Percentiles rank a stretch among this genome's conserved stretches.
These are phyloP conservation scores for Cyanidiococcus yangmingshanensis DNA, from an alignment of 23 red algal genomes.

Conservation along the genomic window DNA sequence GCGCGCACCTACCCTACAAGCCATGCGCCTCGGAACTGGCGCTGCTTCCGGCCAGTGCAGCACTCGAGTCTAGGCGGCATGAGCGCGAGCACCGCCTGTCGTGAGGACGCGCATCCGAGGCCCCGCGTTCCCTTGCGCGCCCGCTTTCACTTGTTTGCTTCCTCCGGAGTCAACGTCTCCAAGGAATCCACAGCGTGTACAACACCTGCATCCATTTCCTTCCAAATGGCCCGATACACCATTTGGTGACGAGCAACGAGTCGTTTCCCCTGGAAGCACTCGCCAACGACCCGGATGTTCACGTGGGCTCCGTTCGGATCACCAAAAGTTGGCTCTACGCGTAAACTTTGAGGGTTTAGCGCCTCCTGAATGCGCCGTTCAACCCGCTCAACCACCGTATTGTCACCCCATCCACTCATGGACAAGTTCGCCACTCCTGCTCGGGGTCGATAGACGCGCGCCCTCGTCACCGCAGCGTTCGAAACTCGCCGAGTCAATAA, in stretches of 20 bases:
- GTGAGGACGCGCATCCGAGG: too few relatives aligned
- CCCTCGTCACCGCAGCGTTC: neutral
- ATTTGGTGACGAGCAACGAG: conserved; percentile 67
- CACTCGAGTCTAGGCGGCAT: too few relatives aligned
- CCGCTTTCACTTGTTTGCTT: conserved; percentile 23
- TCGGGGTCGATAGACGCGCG: neutral
- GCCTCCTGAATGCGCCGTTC: conserved; percentile 20
- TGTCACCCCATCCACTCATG: neutral
- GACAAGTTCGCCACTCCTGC: neutral
- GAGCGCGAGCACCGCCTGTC: too few relatives aligned
- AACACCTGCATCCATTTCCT: conserved; percentile 46
- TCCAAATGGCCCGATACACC: conserved; percentile 93
- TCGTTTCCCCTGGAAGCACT: conserved; percentile 53
- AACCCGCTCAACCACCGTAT: neutral
- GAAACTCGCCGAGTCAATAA: neutral
- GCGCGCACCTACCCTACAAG: too few relatives aligned
- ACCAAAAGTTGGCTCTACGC: conserved; percentile 60
- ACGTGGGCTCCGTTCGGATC: conserved; percentile 95
- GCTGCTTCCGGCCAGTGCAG: too few relatives aligned
- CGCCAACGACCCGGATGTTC: conserved; percentile 60
- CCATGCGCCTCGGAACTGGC: too few relatives aligned
- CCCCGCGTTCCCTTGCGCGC: too few relatives aligned
- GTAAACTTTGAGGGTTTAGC: conserved; percentile 35
- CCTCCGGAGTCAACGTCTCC: conserved; percentile 53
- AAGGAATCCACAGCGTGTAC: conserved; percentile 79